A percentile compares a stretch with the other conserved stretches of the same genome.
Evolutionary conservation across 2,329 filamentous ascomycete species (phyloP).

Genomic region (Fusarium newnesense): DNA sequence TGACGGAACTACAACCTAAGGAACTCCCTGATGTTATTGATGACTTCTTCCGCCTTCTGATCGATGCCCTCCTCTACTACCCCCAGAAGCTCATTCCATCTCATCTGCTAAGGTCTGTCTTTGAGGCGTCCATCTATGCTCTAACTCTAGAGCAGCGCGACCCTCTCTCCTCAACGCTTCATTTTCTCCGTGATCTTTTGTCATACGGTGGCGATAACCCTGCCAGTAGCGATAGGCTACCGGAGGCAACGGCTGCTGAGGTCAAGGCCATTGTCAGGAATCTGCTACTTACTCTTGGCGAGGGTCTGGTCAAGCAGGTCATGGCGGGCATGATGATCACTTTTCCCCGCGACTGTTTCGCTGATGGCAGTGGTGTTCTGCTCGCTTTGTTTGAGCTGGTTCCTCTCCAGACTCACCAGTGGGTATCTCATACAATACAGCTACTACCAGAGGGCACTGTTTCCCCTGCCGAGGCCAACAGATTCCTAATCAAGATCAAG

Average conservation of each 20-base stretch:
- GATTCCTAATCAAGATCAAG: conserved; percentile 82
- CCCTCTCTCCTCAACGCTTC: conserved; percentile 88
- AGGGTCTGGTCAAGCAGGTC: conserved; percentile 84
- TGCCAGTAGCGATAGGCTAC: conserved; percentile 68
- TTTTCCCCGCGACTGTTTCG: conserved; percentile 94
- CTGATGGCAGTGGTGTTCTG: conserved; percentile 92
- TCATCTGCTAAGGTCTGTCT: conserved; percentile 80
- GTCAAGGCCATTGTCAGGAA: conserved; percentile 78
- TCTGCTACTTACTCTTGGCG: conserved; percentile 76
- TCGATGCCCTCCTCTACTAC: conserved; percentile 93
- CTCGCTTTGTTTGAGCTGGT: conserved; percentile 89
- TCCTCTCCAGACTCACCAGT: conserved; percentile 80
- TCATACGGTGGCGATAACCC: conserved; percentile 85
- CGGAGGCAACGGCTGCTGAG: conserved; percentile 71
- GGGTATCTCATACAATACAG: conserved; percentile 85
- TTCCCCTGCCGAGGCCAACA: conserved; percentile 80
- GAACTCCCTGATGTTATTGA: conserved; percentile 89
- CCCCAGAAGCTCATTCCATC: conserved; percentile 85
- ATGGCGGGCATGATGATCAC: conserved; percentile 99
- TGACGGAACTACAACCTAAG: conserved; percentile 80
- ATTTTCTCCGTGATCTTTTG: conserved; percentile 91
- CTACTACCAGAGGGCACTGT: conserved; percentile 87
- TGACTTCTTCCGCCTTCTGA: conserved; percentile 93
- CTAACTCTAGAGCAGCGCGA: conserved; percentile 91
- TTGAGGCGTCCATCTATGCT: conserved; percentile 87